Evolutionary conservation across 2,329 filamentous ascomycete species (phyloP), one percentile per base, ranked within the genome.

Genomic region (Sporothrix euskadiensis): DNA sequence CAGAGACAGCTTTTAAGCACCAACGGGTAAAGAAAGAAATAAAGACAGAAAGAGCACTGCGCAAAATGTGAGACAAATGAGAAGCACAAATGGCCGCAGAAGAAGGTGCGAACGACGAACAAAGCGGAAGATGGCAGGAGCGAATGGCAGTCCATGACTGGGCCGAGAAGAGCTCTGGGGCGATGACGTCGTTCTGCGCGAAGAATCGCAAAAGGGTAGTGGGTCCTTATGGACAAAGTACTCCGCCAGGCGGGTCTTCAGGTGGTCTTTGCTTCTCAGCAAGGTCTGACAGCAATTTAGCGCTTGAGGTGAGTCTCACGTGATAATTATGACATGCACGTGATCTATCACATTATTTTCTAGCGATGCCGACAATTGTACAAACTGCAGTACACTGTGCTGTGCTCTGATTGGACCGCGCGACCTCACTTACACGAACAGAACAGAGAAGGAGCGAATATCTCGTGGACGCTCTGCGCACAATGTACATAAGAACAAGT

Each of bases 101-200:
- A 52, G 65, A 68, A 52, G 26, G 65, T 10, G 39, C 47, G 12
- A 69, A 26, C 32, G 66, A 41, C 47, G 41, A n/a, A 26, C 30
- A 30, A 57, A 47, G 35, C 12, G n/a, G 32, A 12, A 56, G 10
- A 59, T 44, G 52, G 54, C 39, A 49, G 54, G 22, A 59, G n/a
- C 35, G 54, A 59, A 71, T 47, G 35, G 39, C n/a, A 26, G 19
- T 16, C 8, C 39, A 59, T 47, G 35, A 70, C 39, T 71, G 69
- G 69, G 49, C 68, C 19, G 12, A 14, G 26, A 19, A 39, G 19
- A 70, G 68, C 49, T 57, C n/a, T 39, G 32, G 52, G 44, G 22
- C 52, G 49, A 70, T 70, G 68, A 70, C 68, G 68, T 70, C 68
- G 68, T 70, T 70, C 39, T 71, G 69, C 69, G 39, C 69, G 32